Conservation (phyloP, 1,284 basidiomycete genomes). For the Apiotrichum gracile region DNA sequence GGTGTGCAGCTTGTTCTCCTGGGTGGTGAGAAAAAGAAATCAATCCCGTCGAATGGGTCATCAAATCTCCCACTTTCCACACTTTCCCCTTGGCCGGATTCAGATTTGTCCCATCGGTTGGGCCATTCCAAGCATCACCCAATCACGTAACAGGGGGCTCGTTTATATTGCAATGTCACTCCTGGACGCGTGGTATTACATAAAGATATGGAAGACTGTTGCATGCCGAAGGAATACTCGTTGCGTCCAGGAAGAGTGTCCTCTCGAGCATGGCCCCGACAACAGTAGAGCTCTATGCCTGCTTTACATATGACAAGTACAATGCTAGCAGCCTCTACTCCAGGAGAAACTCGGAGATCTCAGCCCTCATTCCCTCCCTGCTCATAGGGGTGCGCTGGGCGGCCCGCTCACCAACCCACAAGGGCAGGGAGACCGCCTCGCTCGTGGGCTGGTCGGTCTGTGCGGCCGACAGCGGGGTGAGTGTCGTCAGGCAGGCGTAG, state of each 20-base stretch:
- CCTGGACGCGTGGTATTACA: neutral
- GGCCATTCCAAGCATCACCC: no score
- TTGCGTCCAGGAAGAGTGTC: no score
- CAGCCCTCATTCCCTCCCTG: constrained; percentile 28
- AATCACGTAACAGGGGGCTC: neutral
- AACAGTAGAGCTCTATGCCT: no score
- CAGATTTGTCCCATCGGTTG: no score
- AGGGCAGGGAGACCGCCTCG: constrained; percentile 25
- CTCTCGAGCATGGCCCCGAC: no score
- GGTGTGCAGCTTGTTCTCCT: no score
- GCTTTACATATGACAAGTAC: neutral
- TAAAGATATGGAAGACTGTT: neutral
- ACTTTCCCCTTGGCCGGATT: no score
- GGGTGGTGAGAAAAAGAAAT: neutral
- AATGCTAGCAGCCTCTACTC: neutral
- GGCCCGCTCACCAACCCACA: constrained; percentile 30
- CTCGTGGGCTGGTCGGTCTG: constrained; percentile 5
- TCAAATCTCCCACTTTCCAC: no score
- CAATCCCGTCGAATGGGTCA: neutral
- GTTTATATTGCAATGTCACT: neutral
- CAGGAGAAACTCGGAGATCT: constrained; percentile 33
- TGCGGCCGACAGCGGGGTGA: constrained; percentile 49
- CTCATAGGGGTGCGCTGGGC: constrained; percentile 6
- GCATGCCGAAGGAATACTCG: no score
- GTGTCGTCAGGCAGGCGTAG: constrained; percentile 66